Base-by-base conservation (phyloP, 495 filamentous ascomycete genomes). In the Neurospora tetraspora region DNA sequence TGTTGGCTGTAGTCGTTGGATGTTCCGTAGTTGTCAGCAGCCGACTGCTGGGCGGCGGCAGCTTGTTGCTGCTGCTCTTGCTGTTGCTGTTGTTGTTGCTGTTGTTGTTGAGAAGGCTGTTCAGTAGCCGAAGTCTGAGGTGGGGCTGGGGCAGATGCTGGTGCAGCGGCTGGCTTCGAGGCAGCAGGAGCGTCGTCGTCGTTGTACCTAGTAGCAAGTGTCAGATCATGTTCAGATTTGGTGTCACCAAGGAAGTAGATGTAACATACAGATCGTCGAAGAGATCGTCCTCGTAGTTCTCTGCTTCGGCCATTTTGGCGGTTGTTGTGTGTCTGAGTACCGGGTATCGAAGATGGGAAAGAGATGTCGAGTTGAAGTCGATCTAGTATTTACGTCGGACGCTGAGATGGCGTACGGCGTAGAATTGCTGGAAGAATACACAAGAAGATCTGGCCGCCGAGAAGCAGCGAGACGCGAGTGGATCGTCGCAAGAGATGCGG, bases 231-330 rank as follows among this genome's bases (percentile, higher is more conserved):
- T 20, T 42, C 23, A 73, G 65, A 61, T 61, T 39, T 59, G 27
- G 40, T 70, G 18, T 14, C 18, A 16, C 12, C 7, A 23, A 12
- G 1, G 23, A 31, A 61, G 11, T 2, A 9, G 61, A 59, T 34
- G 34, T 45, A 42, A 87, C 94, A 80, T 87, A 98, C 96, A 99
- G 89, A 85, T 99, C 96, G 75, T 94, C 96, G 81, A 99, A 99
- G 78, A 99, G 91, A 87, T 99, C 96, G 78, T 98, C 96, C 70
- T 98, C 96, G 75, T 94, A 90, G 73, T 94, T 94, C 80, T 96
- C 94, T 69, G 89, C 88, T 80, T 97, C 94, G 34, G 93, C 89
- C 94, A 97, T 97, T 72, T 43, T 82, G 74, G 72, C 73, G 72
- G 65, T 36, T 40, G 36, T 39, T 73, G 45, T 68, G 40, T 27